Base-by-base conservation (phyloP, 768 basidiomycete species). In the Termitomyces sp. region DNA sequence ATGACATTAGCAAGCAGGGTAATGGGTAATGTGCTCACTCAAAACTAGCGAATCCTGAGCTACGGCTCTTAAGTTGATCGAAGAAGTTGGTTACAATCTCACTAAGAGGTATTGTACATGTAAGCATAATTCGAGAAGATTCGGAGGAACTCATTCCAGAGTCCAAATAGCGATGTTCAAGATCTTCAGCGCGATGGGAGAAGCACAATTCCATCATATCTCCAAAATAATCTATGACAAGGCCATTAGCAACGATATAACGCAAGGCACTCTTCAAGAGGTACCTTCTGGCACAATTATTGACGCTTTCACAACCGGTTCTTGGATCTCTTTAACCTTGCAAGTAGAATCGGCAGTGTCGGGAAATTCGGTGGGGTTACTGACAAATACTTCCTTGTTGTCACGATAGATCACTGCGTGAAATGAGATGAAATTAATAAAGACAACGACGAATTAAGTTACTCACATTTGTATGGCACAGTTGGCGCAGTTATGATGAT, bases 71-170 rank as follows among this genome's bases (percentile, higher is more conserved):
- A 55, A 99, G 80, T 66, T 90, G 85, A 69, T 95, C 91, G 69
- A 97, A 98, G 70, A 99, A 98, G 71, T 94, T 86, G 2, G 91
- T 92, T 3, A 98, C 93, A 55, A 98, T 91, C 71, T 96, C 93
- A 66, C 87, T 88, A 61, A 98, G 74, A 22, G 96, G 96, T n/a
- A 98, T 68, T 2, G 77, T 81, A 65, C 92, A 95, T 13, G 84
- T 88, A 61, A 98, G 72, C 54, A 96, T 89, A 39, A 90, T 82
- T 26, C 93, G 85, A 8, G 87, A 75, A 18, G 85, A 81, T 10
- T 71, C 62, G 3, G 68, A 70, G 16, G 76, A 75, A 9, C 18
- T 51, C 26, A 28, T 52, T 36, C 80, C 78, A 45, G 77, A 65
- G 59, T 96, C 93, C 20, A 98, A 78, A 67, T 95, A 93, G 33